These are phyloP conservation scores for Aegilops sharonensis DNA, from an alignment of 176 grass and related monocot genomes.

Conservation along the genomic window DNA sequence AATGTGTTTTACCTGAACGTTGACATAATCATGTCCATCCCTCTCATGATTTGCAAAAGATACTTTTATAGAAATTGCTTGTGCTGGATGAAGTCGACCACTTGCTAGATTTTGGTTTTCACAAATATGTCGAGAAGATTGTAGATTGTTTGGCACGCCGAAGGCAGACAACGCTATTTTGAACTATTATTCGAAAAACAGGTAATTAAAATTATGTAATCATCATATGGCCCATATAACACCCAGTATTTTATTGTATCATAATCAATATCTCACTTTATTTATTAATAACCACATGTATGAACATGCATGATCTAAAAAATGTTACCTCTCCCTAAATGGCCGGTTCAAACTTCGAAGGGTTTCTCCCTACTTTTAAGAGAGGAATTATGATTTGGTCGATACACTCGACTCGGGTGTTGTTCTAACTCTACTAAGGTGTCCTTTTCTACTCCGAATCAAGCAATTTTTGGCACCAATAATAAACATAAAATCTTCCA, in stretches of 20 bases:
- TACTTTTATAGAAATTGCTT: constrained; percentile 53
- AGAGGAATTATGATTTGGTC: constrained; percentile 74
- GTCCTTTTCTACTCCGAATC: neutral
- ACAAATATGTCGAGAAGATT: constrained; percentile 87
- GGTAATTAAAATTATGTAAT: constrained; percentile 30
- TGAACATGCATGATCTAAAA: constrained; percentile 13
- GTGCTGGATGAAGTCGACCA: constrained; percentile 97
- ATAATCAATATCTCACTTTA: no score
- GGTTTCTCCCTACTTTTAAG: constrained; percentile 83
- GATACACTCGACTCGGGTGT: constrained; percentile 79
- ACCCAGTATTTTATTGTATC: no score
- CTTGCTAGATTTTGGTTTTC: constrained; percentile 87
- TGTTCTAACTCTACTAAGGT: constrained; percentile 82
- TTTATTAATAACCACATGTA: no score
- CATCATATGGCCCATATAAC: no score
- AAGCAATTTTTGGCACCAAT: no score
- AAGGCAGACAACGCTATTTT: constrained; percentile 77
- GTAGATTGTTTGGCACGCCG: constrained; percentile 84
- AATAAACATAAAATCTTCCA: neutral
- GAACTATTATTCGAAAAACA: constrained; percentile 86
- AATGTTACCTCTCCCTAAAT: constrained; percentile 11
- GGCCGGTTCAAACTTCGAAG: constrained; percentile 60
- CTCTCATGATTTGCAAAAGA: no score
- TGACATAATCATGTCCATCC: no score
- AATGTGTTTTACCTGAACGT: no score